Percentiles rank a stretch among this genome's conserved stretches.
These are phyloP conservation scores for Dothistroma pini DNA, from an alignment of 2,329 filamentous ascomycete genomes.

Conservation along the genomic window DNA sequence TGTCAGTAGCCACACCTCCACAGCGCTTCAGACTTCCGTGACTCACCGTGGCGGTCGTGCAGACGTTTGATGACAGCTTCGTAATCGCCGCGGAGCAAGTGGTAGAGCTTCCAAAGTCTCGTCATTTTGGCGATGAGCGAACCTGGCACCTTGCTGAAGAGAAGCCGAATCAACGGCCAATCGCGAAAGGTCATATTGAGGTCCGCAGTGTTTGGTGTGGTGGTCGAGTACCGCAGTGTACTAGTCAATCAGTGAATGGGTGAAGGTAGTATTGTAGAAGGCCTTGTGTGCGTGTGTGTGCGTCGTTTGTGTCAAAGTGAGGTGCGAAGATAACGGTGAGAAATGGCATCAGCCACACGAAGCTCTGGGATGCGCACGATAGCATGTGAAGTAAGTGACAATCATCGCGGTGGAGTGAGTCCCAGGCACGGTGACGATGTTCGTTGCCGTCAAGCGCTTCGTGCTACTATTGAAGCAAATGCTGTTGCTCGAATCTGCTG, in stretches of 20 bases:
- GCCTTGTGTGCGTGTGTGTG: too few relatives aligned
- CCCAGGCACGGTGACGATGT: too few relatives aligned
- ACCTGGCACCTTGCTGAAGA: conserved; percentile 18
- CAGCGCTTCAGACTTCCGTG: not conserved
- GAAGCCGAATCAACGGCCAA: conserved; percentile 7
- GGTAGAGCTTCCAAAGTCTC: conserved; percentile 19
- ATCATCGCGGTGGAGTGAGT: not conserved
- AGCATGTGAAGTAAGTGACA: not conserved
- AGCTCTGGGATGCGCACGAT: not conserved
- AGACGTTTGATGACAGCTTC: conserved; percentile 12
- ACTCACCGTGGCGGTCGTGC: conserved; percentile 18
- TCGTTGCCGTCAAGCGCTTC: not conserved
- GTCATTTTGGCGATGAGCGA: conserved; percentile 23
- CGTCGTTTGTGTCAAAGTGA: not conserved
- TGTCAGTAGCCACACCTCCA: not conserved
- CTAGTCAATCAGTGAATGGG: not conserved
- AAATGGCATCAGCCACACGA: not conserved
- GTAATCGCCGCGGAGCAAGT: conserved; percentile 21
- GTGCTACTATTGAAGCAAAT: not conserved
- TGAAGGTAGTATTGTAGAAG: not conserved
- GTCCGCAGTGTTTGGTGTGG: not conserved
- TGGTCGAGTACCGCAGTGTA: not conserved
- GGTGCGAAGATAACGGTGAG: too few relatives aligned
- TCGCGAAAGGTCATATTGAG: conserved; percentile 4
- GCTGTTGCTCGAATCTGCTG: not conserved